Percentiles rank a stretch among this genome's conserved stretches.
These are phyloP conservation scores for Plasmodium berghei DNA, from an alignment of 169 alveolate species.

Conservation along the genomic window DNA sequence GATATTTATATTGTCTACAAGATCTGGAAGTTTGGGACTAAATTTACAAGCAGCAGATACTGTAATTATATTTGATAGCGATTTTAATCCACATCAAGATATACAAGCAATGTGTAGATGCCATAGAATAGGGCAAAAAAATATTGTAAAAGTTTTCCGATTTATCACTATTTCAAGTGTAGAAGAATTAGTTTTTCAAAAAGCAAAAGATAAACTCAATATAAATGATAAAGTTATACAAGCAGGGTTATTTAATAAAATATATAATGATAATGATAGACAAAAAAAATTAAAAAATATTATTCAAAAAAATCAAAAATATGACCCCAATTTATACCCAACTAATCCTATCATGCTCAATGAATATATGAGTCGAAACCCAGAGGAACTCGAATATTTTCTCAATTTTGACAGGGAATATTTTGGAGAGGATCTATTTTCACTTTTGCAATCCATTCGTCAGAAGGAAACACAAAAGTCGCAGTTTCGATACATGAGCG, in stretches of 20 bases:
- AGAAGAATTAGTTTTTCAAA: slow-evolving; percentile 92
- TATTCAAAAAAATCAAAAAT: slow-evolving; percentile 40
- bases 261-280: slow-evolving; percentile 65
- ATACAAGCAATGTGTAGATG: slow-evolving; percentile 95
- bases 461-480: neutral
- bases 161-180: slow-evolving; percentile 90
- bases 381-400: slow-evolving; percentile 38
- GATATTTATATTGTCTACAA: slow-evolving; percentile 91
- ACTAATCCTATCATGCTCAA: slow-evolving; percentile 49
- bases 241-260: slow-evolving; percentile 93
- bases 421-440: slow-evolving; percentile 23
- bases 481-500: slow-evolving; percentile 68
- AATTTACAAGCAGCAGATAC: slow-evolving; percentile 97
- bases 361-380: slow-evolving; percentile 46
- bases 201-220: slow-evolving; percentile 92
- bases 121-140: slow-evolving; percentile 94
- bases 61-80: slow-evolving; percentile 96
- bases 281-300: slow-evolving; percentile 49
- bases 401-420: slow-evolving; percentile 24
- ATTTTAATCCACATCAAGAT: slow-evolving; percentile 95
- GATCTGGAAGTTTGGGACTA: slow-evolving; percentile 99
- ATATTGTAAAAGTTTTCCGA: slow-evolving; percentile 92
- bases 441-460: slow-evolving; percentile 4
- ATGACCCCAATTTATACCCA: slow-evolving; percentile 11
- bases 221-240: slow-evolving; percentile 94